phyloP scores from a whole-genome alignment of 2,329 filamentous ascomycete species.

The Fusarium xylarioides region DNA sequence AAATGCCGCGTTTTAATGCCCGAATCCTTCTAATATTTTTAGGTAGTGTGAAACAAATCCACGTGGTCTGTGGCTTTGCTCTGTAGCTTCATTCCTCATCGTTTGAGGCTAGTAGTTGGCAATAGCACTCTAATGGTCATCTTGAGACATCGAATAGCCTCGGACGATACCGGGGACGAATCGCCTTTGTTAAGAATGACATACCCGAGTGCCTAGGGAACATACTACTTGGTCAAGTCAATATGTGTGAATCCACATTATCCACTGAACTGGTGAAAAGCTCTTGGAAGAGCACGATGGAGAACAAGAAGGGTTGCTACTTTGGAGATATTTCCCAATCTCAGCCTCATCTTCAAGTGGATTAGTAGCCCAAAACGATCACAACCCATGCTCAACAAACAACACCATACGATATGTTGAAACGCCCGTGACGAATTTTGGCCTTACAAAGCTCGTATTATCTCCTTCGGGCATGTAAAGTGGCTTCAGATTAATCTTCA shows the following conservation, averaged over 20 bases:
- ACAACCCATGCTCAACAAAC: not conserved
- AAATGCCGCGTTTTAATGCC: not conserved
- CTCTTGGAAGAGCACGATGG: fast-evolving
- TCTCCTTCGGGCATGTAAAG: too few relatives aligned
- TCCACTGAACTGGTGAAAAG: too few relatives aligned
- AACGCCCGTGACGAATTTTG: not conserved
- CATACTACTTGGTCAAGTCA: too few relatives aligned
- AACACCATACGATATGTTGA: not conserved
- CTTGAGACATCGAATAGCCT: too few relatives aligned
- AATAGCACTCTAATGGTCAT: too few relatives aligned
- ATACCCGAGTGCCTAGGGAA: too few relatives aligned
- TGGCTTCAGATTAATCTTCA: not conserved
- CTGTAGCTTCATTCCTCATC: not conserved
- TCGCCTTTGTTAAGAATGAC: fast-evolving
- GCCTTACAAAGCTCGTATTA: not conserved
- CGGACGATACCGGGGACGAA: too few relatives aligned
- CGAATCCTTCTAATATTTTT: not conserved
- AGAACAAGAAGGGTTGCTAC: not conserved
- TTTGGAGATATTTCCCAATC: not conserved
- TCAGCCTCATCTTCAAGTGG: not conserved
- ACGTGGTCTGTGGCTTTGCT: not conserved
- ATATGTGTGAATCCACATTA: too few relatives aligned
- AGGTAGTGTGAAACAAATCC: not conserved
- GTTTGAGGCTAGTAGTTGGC: not conserved
- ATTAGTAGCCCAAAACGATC: not conserved